A percentile compares a stretch with the other conserved stretches of the same genome.
phyloP scores from a whole-genome alignment of 305 asterid species.

The Fraxinus sp. region DNA sequence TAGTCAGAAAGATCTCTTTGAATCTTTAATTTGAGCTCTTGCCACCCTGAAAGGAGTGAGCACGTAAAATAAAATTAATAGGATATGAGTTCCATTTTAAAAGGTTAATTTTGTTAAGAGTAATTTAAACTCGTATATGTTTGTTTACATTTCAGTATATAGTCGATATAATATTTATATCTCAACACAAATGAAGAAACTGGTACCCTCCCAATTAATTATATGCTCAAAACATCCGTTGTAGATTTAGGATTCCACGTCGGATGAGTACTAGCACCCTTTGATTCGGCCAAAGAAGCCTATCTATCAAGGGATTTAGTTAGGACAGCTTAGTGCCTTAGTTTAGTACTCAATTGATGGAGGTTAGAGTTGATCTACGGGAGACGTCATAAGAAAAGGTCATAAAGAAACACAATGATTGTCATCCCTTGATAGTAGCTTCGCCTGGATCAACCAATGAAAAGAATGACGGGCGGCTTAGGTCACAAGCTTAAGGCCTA shows the following conservation, averaged over 20 bases:
- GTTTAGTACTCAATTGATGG: too few relatives aligned
- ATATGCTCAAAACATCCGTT: background rate
- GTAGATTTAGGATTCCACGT: too few relatives aligned
- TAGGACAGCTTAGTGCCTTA: too few relatives aligned
- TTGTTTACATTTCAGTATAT: background rate
- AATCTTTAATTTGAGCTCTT: background rate
- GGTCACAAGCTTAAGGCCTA: too few relatives aligned
- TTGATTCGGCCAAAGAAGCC: too few relatives aligned
- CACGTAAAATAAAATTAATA: background rate
- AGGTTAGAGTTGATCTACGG: too few relatives aligned
- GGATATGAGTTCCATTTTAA: background rate
- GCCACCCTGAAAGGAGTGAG: background rate
- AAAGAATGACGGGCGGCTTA: too few relatives aligned
- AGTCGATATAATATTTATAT: background rate
- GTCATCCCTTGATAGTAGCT: too few relatives aligned
- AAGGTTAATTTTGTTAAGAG: background rate
- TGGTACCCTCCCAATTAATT: background rate
- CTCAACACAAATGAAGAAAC: background rate
- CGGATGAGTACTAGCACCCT: background rate
- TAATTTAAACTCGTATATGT: background rate
- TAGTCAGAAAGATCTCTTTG: background rate
- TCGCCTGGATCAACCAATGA: too few relatives aligned
- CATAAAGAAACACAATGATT: too few relatives aligned
- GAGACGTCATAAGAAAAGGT: too few relatives aligned
- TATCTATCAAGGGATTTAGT: too few relatives aligned